Base-by-base conservation (phyloP, 345 rosid genomes). In the Populus ilicifolia region DNA sequence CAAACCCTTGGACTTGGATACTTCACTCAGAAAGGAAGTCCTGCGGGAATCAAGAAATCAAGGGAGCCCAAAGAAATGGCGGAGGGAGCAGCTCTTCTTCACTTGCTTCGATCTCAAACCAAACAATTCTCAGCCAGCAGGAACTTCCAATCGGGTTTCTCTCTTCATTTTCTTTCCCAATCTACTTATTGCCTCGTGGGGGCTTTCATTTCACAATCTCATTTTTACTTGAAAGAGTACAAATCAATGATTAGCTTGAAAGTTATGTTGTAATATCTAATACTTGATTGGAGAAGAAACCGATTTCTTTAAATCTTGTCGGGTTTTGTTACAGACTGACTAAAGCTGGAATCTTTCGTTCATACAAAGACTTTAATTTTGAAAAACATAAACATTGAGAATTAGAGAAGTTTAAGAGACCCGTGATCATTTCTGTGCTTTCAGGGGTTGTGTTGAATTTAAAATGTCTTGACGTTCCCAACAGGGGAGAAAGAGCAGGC, bases 91-190 rank as follows among this genome's bases (percentile, higher is more conserved):
- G 92, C 90, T 78, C 71, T 92, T 66, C 76, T 89, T 78, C 89
- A 84, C 71, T 75, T 90, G 76, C 78, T 94, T 64, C 88, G 98
- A 80, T 89, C 89, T 67, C 91, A 89, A 25, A 77, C 94, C 73
- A 85, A 78, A 33, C 86, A 68, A 14, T 79, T 88, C 80, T 81
- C 89, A 25, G 75, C 91, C n/a, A 73, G 82, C 3, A 59, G 64
- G 23, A 73, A 67, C 76, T 74, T 80, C 77, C 80, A 43, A 69
- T 75, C 96, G 85, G 97, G 96, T 90, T 78, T 46, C 70, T 33
- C 18, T 21, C 21, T 44, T 52, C 54, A 66, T 30, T 72, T 48
- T 54, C 16, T 12, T 71, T 59, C 36, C 23, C 17, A 46, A n/a
- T 56, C 7, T 5, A 14, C 18, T 25, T 62, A 29, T 35, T 66